Conservation (phyloP, 2,329 filamentous ascomycete species). For the Rhynchosporium graminicola region DNA sequence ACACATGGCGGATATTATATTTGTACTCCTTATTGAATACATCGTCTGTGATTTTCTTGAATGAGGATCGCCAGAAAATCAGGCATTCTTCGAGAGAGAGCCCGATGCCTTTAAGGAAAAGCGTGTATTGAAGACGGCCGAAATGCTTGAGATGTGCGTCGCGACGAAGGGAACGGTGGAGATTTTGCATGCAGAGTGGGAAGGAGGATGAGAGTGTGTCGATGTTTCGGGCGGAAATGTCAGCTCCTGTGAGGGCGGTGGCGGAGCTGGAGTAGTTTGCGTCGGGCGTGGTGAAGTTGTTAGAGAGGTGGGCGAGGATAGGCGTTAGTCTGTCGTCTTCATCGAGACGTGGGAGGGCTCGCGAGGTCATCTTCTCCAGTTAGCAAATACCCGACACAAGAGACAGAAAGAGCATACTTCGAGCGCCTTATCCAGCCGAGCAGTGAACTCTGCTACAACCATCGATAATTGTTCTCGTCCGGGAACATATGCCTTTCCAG, state of each 20-base stretch:
- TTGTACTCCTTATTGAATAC: slow-evolving; percentile 97
- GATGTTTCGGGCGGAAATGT: slow-evolving; percentile 77
- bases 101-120: slow-evolving; percentile 96
- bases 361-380: slow-evolving; percentile 70
- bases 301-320: slow-evolving; percentile 80
- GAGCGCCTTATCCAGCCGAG: slow-evolving; percentile 75
- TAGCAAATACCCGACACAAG: background rate
- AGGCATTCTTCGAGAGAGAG: slow-evolving; percentile 89
- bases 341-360: slow-evolving; percentile 86
- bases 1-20: slow-evolving; percentile 94
- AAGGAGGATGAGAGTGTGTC: slow-evolving; percentile 80
- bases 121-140: slow-evolving; percentile 88
- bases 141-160: slow-evolving; percentile 92
- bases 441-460: slow-evolving; percentile 83
- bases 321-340: slow-evolving; percentile 89
- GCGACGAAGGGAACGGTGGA: slow-evolving; percentile 82
- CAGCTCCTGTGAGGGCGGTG: slow-evolving; percentile 65
- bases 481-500: slow-evolving; percentile 89
- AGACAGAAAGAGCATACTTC: slow-evolving; percentile 57
- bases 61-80: slow-evolving; percentile 84
- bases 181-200: slow-evolving; percentile 89
- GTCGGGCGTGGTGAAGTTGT: slow-evolving; percentile 93
- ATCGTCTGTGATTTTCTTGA: slow-evolving; percentile 87
- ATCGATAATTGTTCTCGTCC: slow-evolving; percentile 83
- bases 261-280: slow-evolving; percentile 72